Evolutionary conservation across 2,329 filamentous ascomycete genomes (phyloP).

Genomic region (Fusarium clavum): DNA sequence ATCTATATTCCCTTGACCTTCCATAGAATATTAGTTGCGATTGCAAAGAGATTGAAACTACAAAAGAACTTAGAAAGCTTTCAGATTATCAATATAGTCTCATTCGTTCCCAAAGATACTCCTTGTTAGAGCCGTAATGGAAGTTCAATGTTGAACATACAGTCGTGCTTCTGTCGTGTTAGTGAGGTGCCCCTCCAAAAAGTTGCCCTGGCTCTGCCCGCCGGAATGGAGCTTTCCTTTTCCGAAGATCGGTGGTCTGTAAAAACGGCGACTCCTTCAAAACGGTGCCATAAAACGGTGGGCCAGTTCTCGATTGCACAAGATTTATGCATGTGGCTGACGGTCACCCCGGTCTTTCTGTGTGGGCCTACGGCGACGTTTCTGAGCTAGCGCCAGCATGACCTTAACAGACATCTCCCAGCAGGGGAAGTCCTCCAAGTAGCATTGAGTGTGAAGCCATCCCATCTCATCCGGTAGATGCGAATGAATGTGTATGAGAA

Average conservation of each 20-base stretch:
- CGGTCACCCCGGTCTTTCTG: not conserved
- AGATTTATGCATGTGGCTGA: slow-evolving; percentile 5
- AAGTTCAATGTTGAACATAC: not conserved
- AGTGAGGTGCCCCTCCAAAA: slow-evolving; percentile 16
- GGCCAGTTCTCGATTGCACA: not conserved
- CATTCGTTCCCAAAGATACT: fast-evolving
- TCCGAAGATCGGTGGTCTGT: not conserved
- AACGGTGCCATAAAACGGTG: not conserved
- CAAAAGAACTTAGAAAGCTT: not conserved
- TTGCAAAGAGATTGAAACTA: not conserved
- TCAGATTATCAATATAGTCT: not conserved
- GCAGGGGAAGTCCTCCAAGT: not conserved
- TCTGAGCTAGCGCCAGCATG: not conserved
- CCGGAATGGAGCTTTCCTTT: slow-evolving; percentile 16
- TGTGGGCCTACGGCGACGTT: not conserved
- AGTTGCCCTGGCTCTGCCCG: not conserved
- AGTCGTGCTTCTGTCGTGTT: not conserved
- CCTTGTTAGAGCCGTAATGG: not conserved
- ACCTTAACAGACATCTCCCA: slow-evolving; percentile 9
- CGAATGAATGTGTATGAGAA: not conserved
- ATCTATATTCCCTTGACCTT: not conserved
- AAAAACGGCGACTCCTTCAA: not conserved
- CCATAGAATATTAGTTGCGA: not conserved
- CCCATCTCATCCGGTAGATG: not conserved
- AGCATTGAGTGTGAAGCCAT: not conserved